Conservation (phyloP, 108 stramenopile genomes). For the Skeletonema costatum region DNA sequence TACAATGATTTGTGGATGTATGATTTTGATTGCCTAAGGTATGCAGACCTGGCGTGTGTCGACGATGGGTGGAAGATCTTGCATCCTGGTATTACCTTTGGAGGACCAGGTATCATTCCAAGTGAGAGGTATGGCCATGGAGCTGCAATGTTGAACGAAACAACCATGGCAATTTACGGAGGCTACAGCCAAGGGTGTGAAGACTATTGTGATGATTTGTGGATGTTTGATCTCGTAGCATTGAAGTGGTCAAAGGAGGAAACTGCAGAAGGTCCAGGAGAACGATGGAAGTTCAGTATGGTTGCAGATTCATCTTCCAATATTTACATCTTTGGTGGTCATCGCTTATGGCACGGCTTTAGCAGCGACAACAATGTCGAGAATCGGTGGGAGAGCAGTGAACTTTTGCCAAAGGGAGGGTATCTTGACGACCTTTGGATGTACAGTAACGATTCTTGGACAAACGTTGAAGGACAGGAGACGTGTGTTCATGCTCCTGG, state of each 20-base stretch:
- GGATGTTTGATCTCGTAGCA: constrained; percentile 72
- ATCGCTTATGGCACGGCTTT: constrained; percentile 89
- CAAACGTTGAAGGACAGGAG: constrained; percentile 28
- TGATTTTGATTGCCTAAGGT: constrained; percentile 68
- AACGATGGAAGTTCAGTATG: constrained; percentile 66
- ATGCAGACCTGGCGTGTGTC: constrained; percentile 60
- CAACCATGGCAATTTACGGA: constrained; percentile 79
- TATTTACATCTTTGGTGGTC: constrained; percentile 76
- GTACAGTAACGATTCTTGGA: constrained; percentile 52
- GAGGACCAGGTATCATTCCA: constrained; percentile 66
- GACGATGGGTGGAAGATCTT: constrained; percentile 62
- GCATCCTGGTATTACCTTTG: constrained; percentile 66
- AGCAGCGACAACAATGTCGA: constrained; percentile 65
- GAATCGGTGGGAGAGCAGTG: constrained; percentile 61
- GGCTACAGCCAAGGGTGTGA: constrained; percentile 80
- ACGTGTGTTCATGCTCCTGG: constrained; percentile 61
- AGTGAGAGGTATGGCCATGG: constrained; percentile 78
- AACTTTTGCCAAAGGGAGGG: constrained; percentile 65
- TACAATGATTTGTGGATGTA: constrained; percentile 89
- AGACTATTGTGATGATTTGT: constrained; percentile 88
- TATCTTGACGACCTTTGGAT: constrained; percentile 85
- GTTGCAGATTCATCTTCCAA: constrained; percentile 18
- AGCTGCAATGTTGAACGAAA: constrained; percentile 69
- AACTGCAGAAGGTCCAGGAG: constrained; percentile 44
- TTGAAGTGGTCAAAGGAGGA: constrained; percentile 61